Evolutionary conservation across 352 stramenopile genomes (phyloP).

Genomic region (Hyaloperonospora brassicae): DNA sequence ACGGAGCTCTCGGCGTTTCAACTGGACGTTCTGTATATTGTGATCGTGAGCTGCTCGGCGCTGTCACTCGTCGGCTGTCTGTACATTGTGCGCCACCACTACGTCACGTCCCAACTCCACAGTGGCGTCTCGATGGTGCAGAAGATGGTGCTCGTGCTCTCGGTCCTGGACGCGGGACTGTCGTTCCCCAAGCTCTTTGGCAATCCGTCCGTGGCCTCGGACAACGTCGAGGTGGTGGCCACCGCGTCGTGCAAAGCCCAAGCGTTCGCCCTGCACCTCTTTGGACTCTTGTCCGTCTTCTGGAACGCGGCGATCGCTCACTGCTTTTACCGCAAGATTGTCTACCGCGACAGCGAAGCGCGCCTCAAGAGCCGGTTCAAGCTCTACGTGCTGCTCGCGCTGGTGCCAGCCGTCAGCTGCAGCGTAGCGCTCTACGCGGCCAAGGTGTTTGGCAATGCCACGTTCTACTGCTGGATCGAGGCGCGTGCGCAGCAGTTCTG

Average conservation of each 20-base stretch:
- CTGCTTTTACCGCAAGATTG: conserved; percentile 63
- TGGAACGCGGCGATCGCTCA: conserved; percentile 70
- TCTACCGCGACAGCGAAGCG: conserved; percentile 56
- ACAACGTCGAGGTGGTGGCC: conserved; percentile 1
- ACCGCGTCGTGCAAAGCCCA: conserved; percentile 37
- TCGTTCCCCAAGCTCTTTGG: conserved; percentile 49
- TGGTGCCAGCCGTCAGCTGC: conserved; percentile 34
- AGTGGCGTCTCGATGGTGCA: conserved; percentile 45
- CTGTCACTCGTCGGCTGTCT: conserved; percentile 41
- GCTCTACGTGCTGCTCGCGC: conserved; percentile 43
- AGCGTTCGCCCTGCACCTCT: conserved; percentile 43
- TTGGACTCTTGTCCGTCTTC: conserved; percentile 51
- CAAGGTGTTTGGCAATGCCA: conserved; percentile 33
- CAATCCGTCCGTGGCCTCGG: conserved; percentile 16
- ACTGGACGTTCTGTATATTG: conserved; percentile 22
- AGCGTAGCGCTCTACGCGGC: conserved; percentile 34
- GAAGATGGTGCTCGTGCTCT: conserved; percentile 67
- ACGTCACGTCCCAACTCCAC: conserved; percentile 22
- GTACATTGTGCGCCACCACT: conserved; percentile 44
- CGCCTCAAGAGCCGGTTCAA: conserved; percentile 50
- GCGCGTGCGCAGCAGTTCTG: conserved; percentile 43
- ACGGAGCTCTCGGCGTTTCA: conserved; percentile 21
- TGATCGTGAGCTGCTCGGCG: conserved; percentile 34
- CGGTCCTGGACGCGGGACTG: conserved; percentile 45
- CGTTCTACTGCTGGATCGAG: conserved; percentile 74